Evolutionary conservation across 2,329 filamentous ascomycete genomes (phyloP).

Genomic region (Stachybotrys chlorohalonatus): DNA sequence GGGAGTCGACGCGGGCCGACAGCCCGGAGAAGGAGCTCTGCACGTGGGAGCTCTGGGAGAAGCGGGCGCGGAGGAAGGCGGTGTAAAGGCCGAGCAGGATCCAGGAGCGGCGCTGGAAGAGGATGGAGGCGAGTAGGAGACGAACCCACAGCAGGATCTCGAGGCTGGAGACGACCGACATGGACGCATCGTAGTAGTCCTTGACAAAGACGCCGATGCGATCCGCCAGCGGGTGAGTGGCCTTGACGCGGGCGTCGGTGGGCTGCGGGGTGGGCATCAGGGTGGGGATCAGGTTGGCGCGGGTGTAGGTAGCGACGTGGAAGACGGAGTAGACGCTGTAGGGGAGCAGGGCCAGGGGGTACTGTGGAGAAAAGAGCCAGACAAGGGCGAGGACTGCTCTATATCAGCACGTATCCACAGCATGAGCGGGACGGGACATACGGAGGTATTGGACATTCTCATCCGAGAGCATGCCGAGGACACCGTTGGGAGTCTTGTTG

Average conservation of each 20-base stretch:
- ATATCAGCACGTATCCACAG: background rate
- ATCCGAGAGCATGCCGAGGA: slow-evolving; percentile 63
- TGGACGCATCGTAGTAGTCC: slow-evolving; percentile 93
- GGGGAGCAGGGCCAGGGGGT: slow-evolving; percentile 81
- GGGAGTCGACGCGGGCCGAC: slow-evolving; percentile 67
- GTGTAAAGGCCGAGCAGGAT: slow-evolving; percentile 80
- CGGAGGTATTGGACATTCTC: slow-evolving; percentile 98
- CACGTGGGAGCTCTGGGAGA: slow-evolving; percentile 86
- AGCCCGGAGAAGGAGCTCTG: slow-evolving; percentile 69
- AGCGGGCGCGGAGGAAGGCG: slow-evolving; percentile 83
- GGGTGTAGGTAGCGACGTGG: slow-evolving; percentile 94
- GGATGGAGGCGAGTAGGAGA: slow-evolving; percentile 67
- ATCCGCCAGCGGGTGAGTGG: slow-evolving; percentile 59
- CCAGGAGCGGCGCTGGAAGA: slow-evolving; percentile 89
- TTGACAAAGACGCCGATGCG: slow-evolving; percentile 90
- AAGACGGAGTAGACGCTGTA: slow-evolving; percentile 97
- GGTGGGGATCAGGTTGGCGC: slow-evolving; percentile 85
- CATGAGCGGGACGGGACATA: slow-evolving; percentile 35
- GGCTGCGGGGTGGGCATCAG: slow-evolving; percentile 58
- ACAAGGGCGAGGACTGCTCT: slow-evolving; percentile 76
- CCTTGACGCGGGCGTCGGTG: slow-evolving; percentile 42
- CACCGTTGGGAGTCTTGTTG: slow-evolving; percentile 48
- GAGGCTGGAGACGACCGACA: slow-evolving; percentile 82
- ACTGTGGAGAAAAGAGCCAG: slow-evolving; percentile 88
- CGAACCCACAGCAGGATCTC: slow-evolving; percentile 86